Percentiles rank a stretch among this genome's conserved stretches.
Evolutionary conservation across 768 basidiomycete species (phyloP).

Genomic region (Phylloporus sp.): DNA sequence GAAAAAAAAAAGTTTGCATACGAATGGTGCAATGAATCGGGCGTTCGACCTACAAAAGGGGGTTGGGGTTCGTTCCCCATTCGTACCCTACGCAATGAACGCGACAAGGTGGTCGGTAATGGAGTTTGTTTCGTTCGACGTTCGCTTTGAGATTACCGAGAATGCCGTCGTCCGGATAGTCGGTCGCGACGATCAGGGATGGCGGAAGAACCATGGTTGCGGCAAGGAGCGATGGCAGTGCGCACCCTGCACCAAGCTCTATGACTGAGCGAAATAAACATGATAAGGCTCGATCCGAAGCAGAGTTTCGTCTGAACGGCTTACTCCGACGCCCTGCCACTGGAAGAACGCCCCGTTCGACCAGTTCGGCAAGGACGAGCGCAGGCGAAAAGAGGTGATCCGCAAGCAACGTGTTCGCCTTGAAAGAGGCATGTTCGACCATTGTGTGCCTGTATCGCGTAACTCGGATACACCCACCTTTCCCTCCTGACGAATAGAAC

Average conservation of each 20-base stretch:
- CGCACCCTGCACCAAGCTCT: constrained; percentile 70
- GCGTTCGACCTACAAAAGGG: constrained; percentile 42
- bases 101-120: constrained; percentile 35
- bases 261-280: constrained; percentile 38
- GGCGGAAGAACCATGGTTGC: constrained; percentile 43
- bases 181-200: constrained; percentile 53
- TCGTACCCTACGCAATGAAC: constrained; percentile 51
- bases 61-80: constrained; percentile 52
- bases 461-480: constrained; percentile 40
- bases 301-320: not conserved
- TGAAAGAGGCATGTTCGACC: not conserved
- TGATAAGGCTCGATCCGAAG: not conserved
- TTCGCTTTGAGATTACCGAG: constrained; percentile 53
- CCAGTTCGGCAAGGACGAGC: constrained; percentile 58
- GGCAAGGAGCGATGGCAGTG: constrained; percentile 59
- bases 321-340: constrained; percentile 40
- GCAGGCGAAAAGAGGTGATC: constrained; percentile 72
- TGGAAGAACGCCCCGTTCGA: constrained; percentile 51
- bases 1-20: not conserved
- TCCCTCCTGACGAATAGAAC: constrained; percentile 45
- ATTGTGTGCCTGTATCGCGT: constrained; percentile 3
- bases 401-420: constrained; percentile 69
- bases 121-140: constrained; percentile 42
- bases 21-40: not conserved
- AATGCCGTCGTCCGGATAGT: constrained; percentile 64